phyloP scores from a whole-genome alignment of 306 rosid genomes.

The Sicyos baderoa region DNA sequence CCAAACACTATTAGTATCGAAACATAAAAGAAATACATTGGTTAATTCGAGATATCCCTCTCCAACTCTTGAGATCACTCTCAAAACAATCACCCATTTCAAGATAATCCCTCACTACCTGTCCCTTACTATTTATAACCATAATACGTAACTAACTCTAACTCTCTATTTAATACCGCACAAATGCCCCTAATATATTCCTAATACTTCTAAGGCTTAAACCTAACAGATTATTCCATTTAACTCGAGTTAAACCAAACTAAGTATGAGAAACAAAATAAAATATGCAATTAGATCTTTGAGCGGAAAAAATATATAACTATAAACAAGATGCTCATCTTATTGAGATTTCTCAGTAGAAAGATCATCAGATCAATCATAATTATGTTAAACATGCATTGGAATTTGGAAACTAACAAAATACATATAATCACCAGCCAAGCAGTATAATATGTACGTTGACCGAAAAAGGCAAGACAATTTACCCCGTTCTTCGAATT shows the following conservation, averaged over 20 bases:
- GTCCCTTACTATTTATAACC: too few relatives aligned
- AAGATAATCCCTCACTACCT: too few relatives aligned
- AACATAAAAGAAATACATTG: too few relatives aligned
- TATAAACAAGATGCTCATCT: background rate
- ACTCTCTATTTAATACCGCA: too few relatives aligned
- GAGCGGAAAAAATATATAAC: background rate
- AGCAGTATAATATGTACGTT: background rate
- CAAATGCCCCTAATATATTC: too few relatives aligned
- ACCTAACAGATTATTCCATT: background rate
- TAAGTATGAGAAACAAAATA: background rate
- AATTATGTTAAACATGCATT: too few relatives aligned
- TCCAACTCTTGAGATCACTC: too few relatives aligned
- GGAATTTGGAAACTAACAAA: background rate
- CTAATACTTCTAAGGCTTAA: too few relatives aligned
- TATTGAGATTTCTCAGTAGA: background rate
- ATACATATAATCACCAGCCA: background rate
- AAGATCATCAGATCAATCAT: background rate
- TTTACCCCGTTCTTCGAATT: slow-evolving; percentile 63
- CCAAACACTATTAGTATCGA: too few relatives aligned
- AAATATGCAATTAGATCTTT: background rate
- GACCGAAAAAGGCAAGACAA: slow-evolving; percentile 20
- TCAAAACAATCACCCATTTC: too few relatives aligned
- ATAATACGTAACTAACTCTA: too few relatives aligned
- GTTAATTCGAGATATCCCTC: too few relatives aligned
- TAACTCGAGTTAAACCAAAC: slow-evolving; percentile 2